Evolutionary conservation across 140 eudicot genomes (phyloP).

Genomic region (Bidens hawaiensis): DNA sequence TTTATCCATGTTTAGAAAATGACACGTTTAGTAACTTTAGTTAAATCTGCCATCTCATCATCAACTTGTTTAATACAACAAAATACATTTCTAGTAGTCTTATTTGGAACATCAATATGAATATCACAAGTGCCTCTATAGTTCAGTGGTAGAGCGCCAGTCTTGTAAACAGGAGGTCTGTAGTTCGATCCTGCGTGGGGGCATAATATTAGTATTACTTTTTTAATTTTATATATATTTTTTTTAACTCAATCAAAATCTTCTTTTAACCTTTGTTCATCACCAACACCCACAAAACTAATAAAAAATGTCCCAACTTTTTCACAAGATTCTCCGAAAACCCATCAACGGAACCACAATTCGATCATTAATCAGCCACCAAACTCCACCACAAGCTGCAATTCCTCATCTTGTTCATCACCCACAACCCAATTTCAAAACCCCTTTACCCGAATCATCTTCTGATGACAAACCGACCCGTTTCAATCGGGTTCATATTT

Average conservation of each 20-base stretch:
- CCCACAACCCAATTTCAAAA: slow-evolving; percentile 10
- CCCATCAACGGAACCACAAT: slow-evolving; percentile 21
- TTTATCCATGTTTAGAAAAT: too few relatives aligned
- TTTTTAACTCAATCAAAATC: background rate
- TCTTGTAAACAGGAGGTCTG: slow-evolving; percentile 86
- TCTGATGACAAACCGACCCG: slow-evolving; percentile 6
- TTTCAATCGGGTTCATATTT: slow-evolving; percentile 23
- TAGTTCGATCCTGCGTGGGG: slow-evolving; percentile 77
- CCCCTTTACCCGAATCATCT: slow-evolving; percentile 5
- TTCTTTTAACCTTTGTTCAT: background rate
- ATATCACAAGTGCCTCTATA: too few relatives aligned
- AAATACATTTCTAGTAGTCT: too few relatives aligned
- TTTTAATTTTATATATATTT: too few relatives aligned
- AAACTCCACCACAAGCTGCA: slow-evolving; percentile 6
- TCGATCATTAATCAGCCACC: slow-evolving; percentile 21
- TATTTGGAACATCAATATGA: too few relatives aligned
- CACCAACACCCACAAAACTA: background rate
- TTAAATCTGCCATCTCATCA: too few relatives aligned
- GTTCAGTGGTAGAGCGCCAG: slow-evolving; percentile 90
- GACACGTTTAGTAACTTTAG: too few relatives aligned
- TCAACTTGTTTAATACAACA: too few relatives aligned
- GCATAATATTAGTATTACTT: slow-evolving; percentile 17
- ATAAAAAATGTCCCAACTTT: slow-evolving; percentile 19
- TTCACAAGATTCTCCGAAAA: slow-evolving; percentile 26
- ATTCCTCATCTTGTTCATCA: slow-evolving; percentile 14